These are phyloP conservation scores for Nyctanthes arbortristis DNA, from an alignment of 257 asterid species.

Conservation along the genomic window DNA sequence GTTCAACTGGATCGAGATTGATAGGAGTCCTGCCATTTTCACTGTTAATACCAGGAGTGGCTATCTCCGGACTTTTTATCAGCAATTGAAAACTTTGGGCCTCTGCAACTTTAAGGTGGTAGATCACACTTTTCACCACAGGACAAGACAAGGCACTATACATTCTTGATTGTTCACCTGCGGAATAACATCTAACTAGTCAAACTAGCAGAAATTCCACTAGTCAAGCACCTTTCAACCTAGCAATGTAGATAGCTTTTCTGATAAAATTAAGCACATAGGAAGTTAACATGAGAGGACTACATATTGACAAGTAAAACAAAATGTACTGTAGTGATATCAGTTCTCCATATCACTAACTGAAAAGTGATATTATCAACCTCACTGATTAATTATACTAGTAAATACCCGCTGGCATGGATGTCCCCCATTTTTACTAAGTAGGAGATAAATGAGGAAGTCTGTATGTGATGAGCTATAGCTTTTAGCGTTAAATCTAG, in stretches of 20 bases:
- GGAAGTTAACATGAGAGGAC: background rate
- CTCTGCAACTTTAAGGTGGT: slow-evolving; percentile 25
- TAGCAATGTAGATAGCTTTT: background rate
- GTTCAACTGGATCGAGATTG: slow-evolving; percentile 11
- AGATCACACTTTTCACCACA: slow-evolving; percentile 33
- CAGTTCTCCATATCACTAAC: background rate
- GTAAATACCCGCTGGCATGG: background rate
- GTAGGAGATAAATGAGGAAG: too few relatives aligned
- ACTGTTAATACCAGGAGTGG: slow-evolving; percentile 14
- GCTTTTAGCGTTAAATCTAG: background rate
- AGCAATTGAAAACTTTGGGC: slow-evolving; percentile 20
- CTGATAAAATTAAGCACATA: background rate
- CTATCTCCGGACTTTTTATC: slow-evolving; percentile 25
- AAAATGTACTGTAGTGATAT: too few relatives aligned
- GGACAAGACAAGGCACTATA: slow-evolving; percentile 27
- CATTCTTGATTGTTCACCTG: slow-evolving; percentile 26
- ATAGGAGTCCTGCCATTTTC: slow-evolving; percentile 12
- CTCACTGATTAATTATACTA: background rate
- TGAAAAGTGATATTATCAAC: background rate
- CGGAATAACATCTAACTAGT: slow-evolving; percentile 4
- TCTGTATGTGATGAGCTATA: background rate
- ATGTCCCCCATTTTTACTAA: background rate
- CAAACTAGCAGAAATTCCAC: slow-evolving; percentile 20
- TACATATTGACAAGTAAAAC: background rate
- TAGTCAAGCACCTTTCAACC: background rate